Conservation (phyloP, 495 filamentous ascomycete genomes). For the Trichocladium uniseriatum region DNA sequence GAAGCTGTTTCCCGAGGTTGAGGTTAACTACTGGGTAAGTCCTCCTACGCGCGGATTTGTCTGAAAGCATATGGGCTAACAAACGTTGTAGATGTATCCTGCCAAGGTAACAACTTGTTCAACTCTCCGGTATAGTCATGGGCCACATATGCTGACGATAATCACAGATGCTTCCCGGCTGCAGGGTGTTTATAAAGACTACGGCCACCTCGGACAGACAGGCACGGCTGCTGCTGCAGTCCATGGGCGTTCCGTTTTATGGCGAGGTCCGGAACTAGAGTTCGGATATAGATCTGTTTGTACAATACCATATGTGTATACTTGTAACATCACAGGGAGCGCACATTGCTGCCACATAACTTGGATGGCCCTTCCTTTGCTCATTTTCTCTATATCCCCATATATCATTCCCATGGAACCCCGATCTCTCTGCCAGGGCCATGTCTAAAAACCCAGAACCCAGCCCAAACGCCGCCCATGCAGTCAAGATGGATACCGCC, state of each 20-base stretch:
- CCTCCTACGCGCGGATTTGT: slow-evolving; percentile 3
- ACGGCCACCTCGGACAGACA: slow-evolving; percentile 83
- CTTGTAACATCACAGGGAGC: slow-evolving; percentile 7
- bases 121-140: neutral
- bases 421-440: neutral
- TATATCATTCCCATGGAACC: slow-evolving; percentile 3
- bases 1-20: slow-evolving; percentile 81
- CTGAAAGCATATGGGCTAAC: neutral
- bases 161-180: slow-evolving; percentile 84
- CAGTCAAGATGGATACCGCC: slow-evolving; percentile 10
- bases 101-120: slow-evolving; percentile 7
- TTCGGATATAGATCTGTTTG: neutral
- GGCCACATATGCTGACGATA: neutral
- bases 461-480: slow-evolving; percentile 30
- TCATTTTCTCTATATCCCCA: neutral
- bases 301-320: slow-evolving; percentile 15
- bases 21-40: slow-evolving; percentile 86
- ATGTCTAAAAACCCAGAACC: neutral
- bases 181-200: slow-evolving; percentile 79
- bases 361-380: neutral
- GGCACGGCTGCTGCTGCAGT: slow-evolving; percentile 72
- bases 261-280: slow-evolving; percentile 48
- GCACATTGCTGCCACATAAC: neutral
- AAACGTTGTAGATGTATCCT: slow-evolving; percentile 16
- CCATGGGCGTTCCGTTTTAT: slow-evolving; percentile 77